Evolutionary conservation across 106 monocot genomes (phyloP).

Genomic region (Hemerocallis citrina): DNA sequence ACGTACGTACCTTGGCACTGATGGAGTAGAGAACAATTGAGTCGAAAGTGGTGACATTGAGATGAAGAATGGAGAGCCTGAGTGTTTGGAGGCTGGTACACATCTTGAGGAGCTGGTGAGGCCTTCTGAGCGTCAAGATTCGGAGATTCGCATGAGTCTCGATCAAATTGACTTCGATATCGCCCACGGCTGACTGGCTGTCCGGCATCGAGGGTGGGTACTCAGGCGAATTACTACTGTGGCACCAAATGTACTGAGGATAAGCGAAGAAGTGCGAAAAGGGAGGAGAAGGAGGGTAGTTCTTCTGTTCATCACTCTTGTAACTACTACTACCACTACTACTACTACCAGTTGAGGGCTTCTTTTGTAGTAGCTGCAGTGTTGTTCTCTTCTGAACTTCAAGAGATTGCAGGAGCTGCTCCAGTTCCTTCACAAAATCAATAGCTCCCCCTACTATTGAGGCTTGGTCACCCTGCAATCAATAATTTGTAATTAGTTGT

Average conservation of each 20-base stretch:
- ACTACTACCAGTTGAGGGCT: not conserved
- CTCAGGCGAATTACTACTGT: slow-evolving; percentile 36
- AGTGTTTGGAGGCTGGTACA: slow-evolving; percentile 65
- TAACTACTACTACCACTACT: not conserved
- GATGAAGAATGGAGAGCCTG: slow-evolving; percentile 60
- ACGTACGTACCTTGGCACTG: slow-evolving; percentile 93
- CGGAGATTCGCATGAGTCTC: slow-evolving; percentile 72
- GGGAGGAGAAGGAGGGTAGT: too few relatives aligned
- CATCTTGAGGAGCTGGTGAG: slow-evolving; percentile 72
- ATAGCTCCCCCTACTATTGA: slow-evolving; percentile 96
- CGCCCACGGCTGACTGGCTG: slow-evolving; percentile 33
- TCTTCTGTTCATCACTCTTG: not conserved
- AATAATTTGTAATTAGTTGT: too few relatives aligned
- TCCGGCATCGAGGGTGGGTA: slow-evolving; percentile 16
- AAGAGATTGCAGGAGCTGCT: slow-evolving; percentile 83
- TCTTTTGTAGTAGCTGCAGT: slow-evolving; percentile 25
- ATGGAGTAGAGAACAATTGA: slow-evolving; percentile 84
- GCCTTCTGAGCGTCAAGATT: slow-evolving; percentile 44
- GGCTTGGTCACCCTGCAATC: slow-evolving; percentile 88
- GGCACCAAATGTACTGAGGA: slow-evolving; percentile 85
- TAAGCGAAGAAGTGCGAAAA: slow-evolving; percentile 81
- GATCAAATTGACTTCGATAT: slow-evolving; percentile 72
- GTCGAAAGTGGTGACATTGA: slow-evolving; percentile 71
- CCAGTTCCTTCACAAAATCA: slow-evolving; percentile 92
- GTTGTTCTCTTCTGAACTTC: slow-evolving; percentile 76